Evolutionary conservation across 2,329 filamentous ascomycete species (phyloP).

Genomic region (Cadophora gregata): DNA sequence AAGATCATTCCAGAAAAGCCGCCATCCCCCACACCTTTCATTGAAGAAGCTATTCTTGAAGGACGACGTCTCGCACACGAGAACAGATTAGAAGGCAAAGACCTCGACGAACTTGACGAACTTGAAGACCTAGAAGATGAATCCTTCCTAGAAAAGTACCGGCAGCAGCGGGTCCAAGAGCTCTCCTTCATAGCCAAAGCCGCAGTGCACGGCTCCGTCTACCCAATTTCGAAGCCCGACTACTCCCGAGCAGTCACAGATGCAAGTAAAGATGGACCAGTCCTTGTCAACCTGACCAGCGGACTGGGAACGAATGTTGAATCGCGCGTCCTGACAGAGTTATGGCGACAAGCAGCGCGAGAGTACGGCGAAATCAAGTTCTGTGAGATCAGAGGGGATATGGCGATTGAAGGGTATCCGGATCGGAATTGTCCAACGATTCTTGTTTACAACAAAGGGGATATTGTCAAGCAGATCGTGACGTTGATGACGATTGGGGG

Average conservation of each 20-base stretch:
- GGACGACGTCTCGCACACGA: constrained; percentile 85
- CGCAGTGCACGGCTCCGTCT: constrained; percentile 86
- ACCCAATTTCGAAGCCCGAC: constrained; percentile 92
- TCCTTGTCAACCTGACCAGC: constrained; percentile 83
- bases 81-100: constrained; percentile 91
- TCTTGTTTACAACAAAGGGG: constrained; percentile 87
- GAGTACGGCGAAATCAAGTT: constrained; percentile 97
- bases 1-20: constrained; percentile 98
- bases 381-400: constrained; percentile 88
- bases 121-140: constrained; percentile 97
- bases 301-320: constrained; percentile 81
- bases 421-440: constrained; percentile 95
- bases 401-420: constrained; percentile 97
- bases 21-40: constrained; percentile 91
- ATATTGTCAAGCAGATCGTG: constrained; percentile 92
- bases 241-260: constrained; percentile 93
- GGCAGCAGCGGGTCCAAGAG: constrained; percentile 86
- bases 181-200: constrained; percentile 76
- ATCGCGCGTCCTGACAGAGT: constrained; percentile 79
- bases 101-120: constrained; percentile 90
- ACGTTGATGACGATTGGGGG: constrained; percentile 83
- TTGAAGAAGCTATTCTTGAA: constrained; percentile 90
- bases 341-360: constrained; percentile 83
- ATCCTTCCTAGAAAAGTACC: constrained; percentile 84
- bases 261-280: constrained; percentile 72